Percentiles rank a stretch among this genome's conserved stretches.
Evolutionary conservation across 192 early-diverging fungal genomes (phyloP).

Genomic region (Funneliformis geosporum): DNA sequence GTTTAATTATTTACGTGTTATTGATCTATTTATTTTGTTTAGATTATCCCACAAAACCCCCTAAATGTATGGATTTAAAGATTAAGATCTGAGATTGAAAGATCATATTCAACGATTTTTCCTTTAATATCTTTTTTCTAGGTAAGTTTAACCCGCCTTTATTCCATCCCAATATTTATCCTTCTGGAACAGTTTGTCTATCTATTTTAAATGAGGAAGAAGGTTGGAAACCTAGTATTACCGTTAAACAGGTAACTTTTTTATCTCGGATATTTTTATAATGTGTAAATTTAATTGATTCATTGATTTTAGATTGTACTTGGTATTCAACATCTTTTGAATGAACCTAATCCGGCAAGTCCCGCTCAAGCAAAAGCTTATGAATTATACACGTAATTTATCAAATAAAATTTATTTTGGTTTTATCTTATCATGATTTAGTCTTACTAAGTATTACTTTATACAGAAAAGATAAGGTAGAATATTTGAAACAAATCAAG

Average conservation of each 20-base stretch:
- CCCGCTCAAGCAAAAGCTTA: conserved; percentile 42
- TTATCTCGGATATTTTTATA: not conserved
- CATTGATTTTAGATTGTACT: not conserved
- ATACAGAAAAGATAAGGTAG: conserved; percentile 48
- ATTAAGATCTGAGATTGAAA: not conserved
- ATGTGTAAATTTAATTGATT: not conserved
- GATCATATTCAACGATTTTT: not conserved
- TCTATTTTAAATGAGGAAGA: conserved; percentile 96
- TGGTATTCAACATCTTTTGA: not conserved
- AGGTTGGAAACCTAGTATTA: conserved; percentile 94
- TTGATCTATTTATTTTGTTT: not conserved
- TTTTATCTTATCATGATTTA: not conserved
- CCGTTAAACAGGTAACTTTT: conserved; percentile 79
- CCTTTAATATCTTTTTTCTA: conserved; percentile 29
- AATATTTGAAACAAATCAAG: conserved; percentile 59
- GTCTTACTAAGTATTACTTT: not conserved
- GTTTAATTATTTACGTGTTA: not conserved
- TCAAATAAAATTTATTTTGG: not conserved
- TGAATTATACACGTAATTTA: conserved; percentile 37
- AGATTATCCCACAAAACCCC: conserved; percentile 52
- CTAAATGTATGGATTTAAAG: conserved; percentile 42
- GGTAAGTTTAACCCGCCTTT: conserved; percentile 74
- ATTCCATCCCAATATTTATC: conserved; percentile 97
- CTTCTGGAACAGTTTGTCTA: conserved; percentile 95
- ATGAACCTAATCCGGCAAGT: not conserved